Evolutionary conservation across 306 rosid genomes (phyloP).

Genomic region (Elaeagnus macrophylla): DNA sequence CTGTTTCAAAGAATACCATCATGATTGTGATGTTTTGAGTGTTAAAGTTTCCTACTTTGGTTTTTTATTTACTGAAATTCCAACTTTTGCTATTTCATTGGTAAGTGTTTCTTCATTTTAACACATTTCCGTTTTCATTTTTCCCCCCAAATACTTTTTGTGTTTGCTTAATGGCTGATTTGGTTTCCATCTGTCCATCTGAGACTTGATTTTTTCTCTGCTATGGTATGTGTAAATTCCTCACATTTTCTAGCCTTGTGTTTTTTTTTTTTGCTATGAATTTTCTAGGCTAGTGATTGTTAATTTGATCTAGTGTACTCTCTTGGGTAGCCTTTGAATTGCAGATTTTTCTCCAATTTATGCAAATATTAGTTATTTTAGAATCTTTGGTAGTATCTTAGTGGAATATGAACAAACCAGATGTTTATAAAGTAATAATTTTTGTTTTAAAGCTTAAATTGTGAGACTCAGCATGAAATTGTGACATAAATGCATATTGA

Average conservation of each 20-base stretch:
- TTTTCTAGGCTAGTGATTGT: background rate
- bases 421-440: too few species aligned
- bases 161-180: background rate
- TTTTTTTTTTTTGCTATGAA: too few species aligned
- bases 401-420: too few species aligned
- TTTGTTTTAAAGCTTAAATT: too few species aligned
- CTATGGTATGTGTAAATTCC: conserved; percentile 5
- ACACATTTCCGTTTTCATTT: too few species aligned
- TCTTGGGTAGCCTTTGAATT: background rate
- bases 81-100: background rate
- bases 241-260: background rate
- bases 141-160: background rate
- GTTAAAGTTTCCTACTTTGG: conserved; percentile 1
- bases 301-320: background rate
- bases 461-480: too few species aligned
- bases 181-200: background rate
- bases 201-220: conserved; percentile 4
- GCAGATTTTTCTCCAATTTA: background rate
- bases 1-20: background rate
- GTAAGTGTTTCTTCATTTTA: conserved; percentile 7
- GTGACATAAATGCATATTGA: too few species aligned
- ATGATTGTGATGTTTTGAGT: background rate
- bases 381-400: too few species aligned
- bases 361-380: background rate
- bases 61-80: background rate